These are phyloP conservation scores for Naegleria fowleri DNA, from an alignment of 208 protist species.

Conservation along the genomic window DNA sequence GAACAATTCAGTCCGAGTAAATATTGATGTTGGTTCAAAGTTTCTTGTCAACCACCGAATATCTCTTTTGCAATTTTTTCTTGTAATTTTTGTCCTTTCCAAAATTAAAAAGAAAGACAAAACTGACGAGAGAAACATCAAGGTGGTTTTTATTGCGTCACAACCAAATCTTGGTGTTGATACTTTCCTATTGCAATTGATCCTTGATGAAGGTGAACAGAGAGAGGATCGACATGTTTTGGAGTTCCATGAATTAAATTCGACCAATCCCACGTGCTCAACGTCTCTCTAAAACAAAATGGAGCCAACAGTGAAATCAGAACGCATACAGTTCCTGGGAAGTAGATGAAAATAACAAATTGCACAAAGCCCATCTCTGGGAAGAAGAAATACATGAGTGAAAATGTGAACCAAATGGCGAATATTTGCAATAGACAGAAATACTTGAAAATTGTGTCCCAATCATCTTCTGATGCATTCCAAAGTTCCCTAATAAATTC, in stretches of 20 bases:
- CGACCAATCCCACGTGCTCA: not conserved
- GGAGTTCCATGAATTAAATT: not conserved
- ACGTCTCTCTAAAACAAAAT: not conserved
- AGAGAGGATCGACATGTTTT: not conserved
- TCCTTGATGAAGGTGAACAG: not conserved
- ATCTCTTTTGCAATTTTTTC: too few relatives aligned
- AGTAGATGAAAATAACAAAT: not conserved
- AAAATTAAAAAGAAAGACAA: too few relatives aligned
- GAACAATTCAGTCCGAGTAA: too few relatives aligned
- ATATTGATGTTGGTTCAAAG: too few relatives aligned
- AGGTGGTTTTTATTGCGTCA: too few relatives aligned
- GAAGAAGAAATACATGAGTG: not conserved
- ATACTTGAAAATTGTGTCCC: not conserved
- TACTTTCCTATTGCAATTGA: too few relatives aligned
- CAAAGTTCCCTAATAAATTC: not conserved
- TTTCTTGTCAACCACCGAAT: too few relatives aligned
- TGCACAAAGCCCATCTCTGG: not conserved
- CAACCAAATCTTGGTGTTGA: too few relatives aligned
- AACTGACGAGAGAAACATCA: too few relatives aligned
- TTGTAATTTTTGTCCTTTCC: too few relatives aligned
- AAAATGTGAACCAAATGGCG: not conserved
- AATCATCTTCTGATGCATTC: not conserved
- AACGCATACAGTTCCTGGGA: conserved; percentile 12
- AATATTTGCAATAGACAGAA: not conserved
- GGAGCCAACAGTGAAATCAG: not conserved